Conservation (phyloP, 306 rosid genomes). For the Herpetospermum pedunculosum region DNA sequence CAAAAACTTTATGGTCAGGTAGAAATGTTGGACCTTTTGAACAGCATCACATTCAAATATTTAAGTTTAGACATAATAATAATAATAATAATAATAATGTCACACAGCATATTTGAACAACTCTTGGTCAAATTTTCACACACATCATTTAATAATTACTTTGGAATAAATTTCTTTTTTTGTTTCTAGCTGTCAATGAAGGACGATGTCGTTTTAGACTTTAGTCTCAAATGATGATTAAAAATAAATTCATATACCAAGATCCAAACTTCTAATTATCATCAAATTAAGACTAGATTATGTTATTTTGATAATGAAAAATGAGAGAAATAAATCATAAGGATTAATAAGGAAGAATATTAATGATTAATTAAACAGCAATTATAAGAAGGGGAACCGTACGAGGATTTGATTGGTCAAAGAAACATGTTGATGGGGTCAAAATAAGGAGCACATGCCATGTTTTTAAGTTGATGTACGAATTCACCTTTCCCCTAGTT, state of each 20-base stretch:
- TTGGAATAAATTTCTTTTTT: neutral
- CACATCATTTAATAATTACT: neutral
- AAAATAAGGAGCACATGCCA: constrained; percentile 45
- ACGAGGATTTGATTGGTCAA: constrained; percentile 31
- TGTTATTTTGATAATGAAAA: neutral
- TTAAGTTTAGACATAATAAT: neutral
- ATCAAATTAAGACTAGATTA: neutral
- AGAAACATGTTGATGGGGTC: constrained; percentile 35
- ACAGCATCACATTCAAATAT: neutral
- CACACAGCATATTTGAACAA: neutral
- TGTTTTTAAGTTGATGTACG: constrained; percentile 30
- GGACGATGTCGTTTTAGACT: neutral
- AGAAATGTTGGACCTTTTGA: constrained; percentile 6
- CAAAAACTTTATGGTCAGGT: constrained; percentile 5
- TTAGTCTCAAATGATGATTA: too few species aligned
- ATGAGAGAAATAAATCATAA: neutral
- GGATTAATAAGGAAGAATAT: neutral
- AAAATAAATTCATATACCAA: neutral
- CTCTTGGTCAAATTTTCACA: constrained; percentile 5
- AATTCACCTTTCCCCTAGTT: constrained; percentile 10
- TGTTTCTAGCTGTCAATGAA: neutral
- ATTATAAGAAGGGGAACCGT: constrained; percentile 4
- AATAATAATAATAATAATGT: neutral
- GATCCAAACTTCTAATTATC: neutral
- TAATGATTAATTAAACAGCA: neutral